Evolutionary conservation across 176 grass and related monocot genomes (phyloP).

Genomic region (Zea mays): Zm-B73-REFERENCE-NAM-5.0 NC_050096.1:289975501-289976000

Average conservation of each 20-base stretch:
- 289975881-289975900: background rate
- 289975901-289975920: background rate
- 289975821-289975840: constrained; percentile 8
- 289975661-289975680: background rate
- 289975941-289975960: background rate
- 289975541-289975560: background rate
- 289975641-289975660: background rate
- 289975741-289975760: constrained; percentile 3
- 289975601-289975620: background rate
- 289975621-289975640: background rate
- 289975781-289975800: background rate
- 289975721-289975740: background rate
- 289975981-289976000: background rate
- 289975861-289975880: background rate
- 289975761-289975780: background rate
- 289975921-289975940: background rate
- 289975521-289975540: background rate
- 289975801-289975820: background rate
- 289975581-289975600: background rate
- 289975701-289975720: background rate
- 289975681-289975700: background rate
- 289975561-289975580: background rate
- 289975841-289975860: background rate
- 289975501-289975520: background rate
- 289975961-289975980: background rate